Evolutionary conservation across 345 rosid species (phyloP).

Genomic region (Triadica sebifera): DNA sequence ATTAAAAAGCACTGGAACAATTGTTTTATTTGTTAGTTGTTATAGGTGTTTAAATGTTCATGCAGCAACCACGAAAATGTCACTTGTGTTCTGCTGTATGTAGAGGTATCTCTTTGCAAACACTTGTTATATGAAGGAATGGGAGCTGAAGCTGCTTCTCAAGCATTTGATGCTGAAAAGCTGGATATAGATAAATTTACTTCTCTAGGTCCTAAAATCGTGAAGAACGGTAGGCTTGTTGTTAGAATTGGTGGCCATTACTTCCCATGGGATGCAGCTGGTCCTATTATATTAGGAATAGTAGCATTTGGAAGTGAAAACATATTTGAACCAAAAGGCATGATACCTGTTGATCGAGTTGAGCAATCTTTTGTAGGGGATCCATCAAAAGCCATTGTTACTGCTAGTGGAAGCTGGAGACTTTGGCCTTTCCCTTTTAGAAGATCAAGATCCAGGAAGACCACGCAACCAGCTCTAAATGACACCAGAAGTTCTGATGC

Average conservation of each 20-base stretch:
- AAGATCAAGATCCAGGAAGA: constrained; percentile 43
- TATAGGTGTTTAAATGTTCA: constrained; percentile 6
- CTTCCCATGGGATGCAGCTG: constrained; percentile 67
- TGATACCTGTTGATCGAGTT: constrained; percentile 53
- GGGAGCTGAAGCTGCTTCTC: constrained; percentile 66
- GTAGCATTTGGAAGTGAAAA: constrained; percentile 48
- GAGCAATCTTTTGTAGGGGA: constrained; percentile 41
- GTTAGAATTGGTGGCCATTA: constrained; percentile 46
- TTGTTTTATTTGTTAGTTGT: constrained; percentile 5
- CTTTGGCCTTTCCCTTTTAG: constrained; percentile 81
- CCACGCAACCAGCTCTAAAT: constrained; percentile 25
- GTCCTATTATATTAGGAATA: constrained; percentile 51
- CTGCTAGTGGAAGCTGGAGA: constrained; percentile 65
- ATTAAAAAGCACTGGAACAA: constrained; percentile 1
- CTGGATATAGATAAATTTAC: constrained; percentile 45
- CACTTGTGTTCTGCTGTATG: constrained; percentile 33
- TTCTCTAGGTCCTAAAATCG: constrained; percentile 47
- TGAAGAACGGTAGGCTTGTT: constrained; percentile 51
- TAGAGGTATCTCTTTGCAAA: constrained; percentile 66
- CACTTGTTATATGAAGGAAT: constrained; percentile 56
- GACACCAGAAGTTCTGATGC: constrained; percentile 32
- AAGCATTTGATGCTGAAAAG: constrained; percentile 54
- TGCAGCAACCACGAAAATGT: constrained; percentile 15
- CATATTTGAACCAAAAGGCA: constrained; percentile 52
- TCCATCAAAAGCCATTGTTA: constrained; percentile 37